These are phyloP conservation scores for Oxyria digyna DNA, from an alignment of 148 eudicot genomes.

Conservation along the genomic window DNA sequence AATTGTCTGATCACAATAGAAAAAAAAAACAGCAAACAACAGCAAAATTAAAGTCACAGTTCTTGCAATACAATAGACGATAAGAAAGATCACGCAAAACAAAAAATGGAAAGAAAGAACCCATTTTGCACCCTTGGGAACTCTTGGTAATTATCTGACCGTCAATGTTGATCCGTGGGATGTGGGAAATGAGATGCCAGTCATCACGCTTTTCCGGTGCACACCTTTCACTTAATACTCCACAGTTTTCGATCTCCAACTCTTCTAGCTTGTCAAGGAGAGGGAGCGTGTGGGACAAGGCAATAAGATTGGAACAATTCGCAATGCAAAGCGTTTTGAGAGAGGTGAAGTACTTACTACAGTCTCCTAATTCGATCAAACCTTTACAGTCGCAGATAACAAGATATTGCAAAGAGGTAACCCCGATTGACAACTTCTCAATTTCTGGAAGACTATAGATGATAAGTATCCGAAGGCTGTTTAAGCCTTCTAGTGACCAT, in stretches of 20 bases:
- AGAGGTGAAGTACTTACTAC: neutral
- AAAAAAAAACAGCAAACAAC: too few species aligned
- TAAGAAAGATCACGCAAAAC: too few species aligned
- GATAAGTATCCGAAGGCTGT: too few species aligned
- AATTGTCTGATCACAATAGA: neutral
- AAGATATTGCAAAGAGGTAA: conserved; percentile 1
- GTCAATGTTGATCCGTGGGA: neutral
- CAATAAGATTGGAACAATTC: neutral
- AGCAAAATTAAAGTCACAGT: too few species aligned
- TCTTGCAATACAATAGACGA: too few species aligned
- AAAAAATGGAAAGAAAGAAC: too few species aligned
- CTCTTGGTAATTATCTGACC: neutral
- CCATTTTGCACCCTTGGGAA: too few species aligned
- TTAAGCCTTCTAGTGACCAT: neutral
- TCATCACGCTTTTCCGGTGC: neutral
- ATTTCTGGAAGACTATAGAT: too few species aligned
- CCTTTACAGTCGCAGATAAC: neutral
- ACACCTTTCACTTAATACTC: neutral
- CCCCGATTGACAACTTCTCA: too few species aligned
- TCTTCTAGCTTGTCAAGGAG: neutral
- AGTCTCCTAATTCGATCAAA: neutral
- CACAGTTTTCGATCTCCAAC: neutral
- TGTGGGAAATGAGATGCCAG: neutral
- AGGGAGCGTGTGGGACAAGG: neutral
- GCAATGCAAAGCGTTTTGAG: neutral